Conservation (phyloP, 2,329 filamentous ascomycete genomes). For the Iodosphaeria phyllophila region DNA sequence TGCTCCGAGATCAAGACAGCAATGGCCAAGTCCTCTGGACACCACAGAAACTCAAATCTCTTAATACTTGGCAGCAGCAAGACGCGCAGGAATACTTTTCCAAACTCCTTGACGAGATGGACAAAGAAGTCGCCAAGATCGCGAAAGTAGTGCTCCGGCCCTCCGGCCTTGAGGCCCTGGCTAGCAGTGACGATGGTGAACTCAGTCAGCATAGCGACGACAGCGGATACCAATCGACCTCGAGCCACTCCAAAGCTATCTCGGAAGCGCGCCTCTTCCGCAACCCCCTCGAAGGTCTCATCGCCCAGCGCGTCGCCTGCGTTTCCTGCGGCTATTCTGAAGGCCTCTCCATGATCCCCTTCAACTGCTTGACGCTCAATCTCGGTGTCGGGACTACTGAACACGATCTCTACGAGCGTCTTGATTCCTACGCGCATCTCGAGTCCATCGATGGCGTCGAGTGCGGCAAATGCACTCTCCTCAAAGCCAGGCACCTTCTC, state of each 20-base stretch:
- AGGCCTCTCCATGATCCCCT: conserved; percentile 75
- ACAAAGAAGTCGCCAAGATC: conserved; percentile 50
- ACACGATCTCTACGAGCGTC: conserved; percentile 58
- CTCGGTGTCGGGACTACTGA: conserved; percentile 42
- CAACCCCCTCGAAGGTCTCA: conserved; percentile 74
- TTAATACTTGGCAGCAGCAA: conserved; percentile 92
- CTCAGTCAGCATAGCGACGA: conserved; percentile 33
- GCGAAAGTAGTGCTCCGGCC: conserved; percentile 14
- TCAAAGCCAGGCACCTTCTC: conserved; percentile 33
- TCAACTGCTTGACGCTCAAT: conserved; percentile 81
- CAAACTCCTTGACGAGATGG: conserved; percentile 69
- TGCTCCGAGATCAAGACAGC: conserved; percentile 50
- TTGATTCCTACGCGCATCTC: conserved; percentile 70
- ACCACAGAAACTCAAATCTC: conserved; percentile 62
- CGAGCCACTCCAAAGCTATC: conserved; percentile 16
- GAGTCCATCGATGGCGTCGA: conserved; percentile 81
- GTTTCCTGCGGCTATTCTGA: conserved; percentile 72
- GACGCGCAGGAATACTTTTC: conserved; percentile 97
- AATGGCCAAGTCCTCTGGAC: conserved; percentile 70
- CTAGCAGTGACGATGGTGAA: conserved; percentile 17
- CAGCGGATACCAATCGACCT: conserved; percentile 33
- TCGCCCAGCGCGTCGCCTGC: conserved; percentile 80
- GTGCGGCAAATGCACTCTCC: conserved; percentile 75
- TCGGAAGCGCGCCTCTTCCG: conserved; percentile 22
- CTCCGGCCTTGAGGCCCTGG: conserved; percentile 20